Evolutionary conservation across 1,284 basidiomycete species (phyloP), one percentile per base, ranked within the genome.

Genomic region (Paramarasmius palmivorus): DNA sequence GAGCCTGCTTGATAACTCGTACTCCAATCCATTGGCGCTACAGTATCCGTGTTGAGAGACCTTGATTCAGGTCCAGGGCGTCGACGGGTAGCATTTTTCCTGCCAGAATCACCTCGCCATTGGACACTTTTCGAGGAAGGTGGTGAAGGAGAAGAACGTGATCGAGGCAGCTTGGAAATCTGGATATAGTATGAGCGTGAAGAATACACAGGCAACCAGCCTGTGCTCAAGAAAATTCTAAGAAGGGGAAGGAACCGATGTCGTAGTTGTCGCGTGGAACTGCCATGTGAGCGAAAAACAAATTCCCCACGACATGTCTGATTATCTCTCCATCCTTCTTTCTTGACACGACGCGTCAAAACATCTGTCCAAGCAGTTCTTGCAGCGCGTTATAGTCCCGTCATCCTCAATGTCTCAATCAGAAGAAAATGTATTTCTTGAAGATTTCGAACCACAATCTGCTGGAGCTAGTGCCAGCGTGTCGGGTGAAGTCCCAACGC

Each of bases 1-100:
- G 87, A 88, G 34, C 89, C 90, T 17, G 84, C 89, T 57, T 89
- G 85, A 68, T 92, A 92, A 61, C 89, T 92, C n/a, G 90, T 90
- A 63, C 88, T 92, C 84, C 89, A 84, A 60, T 84, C 89, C 59
- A 83, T 58, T 56, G 63, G 60, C 59, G 64, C 68, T 34, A 59
- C 53, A 34, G 65, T 59, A 14, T 64, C 63, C 17, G 52, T 14
- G 22, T 47, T 57, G 22, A 55, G 65, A n/a, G 70, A 72, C 52
- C 69, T 73, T 34, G n/a, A n/a, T n/a, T n/a, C n/a, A n/a, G n/a
- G n/a, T n/a, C n/a, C n/a, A n/a, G 70, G 65, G 55, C 70, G 70
- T 25, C 67, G 68, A 29, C 74, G 64, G 49, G 72, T 68, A 56
- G 62, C 68, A 63, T 69, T 74, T 53, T 69, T 75, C 61, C 73